Conservation (phyloP, 2,329 filamentous ascomycete species). For the Dendrostoma leiphaemia region DNA sequence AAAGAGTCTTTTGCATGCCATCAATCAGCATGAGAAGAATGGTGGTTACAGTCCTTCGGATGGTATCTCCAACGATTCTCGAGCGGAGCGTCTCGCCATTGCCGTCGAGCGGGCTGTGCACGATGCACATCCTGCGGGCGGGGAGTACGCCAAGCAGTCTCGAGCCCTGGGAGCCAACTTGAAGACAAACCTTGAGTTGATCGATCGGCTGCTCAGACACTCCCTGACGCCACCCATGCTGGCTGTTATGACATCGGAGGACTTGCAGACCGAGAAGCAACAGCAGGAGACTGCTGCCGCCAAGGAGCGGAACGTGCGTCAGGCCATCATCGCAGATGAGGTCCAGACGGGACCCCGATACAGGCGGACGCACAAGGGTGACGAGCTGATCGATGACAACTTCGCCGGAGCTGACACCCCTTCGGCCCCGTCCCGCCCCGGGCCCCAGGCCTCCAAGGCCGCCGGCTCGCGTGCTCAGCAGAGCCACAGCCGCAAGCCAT, state of each 20-base stretch:
- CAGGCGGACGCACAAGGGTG: slow-evolving; percentile 89
- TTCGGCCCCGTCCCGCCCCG: slow-evolving; percentile 31
- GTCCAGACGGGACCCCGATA: slow-evolving; percentile 66
- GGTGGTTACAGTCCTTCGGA: slow-evolving; percentile 61
- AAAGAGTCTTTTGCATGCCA: slow-evolving; percentile 65
- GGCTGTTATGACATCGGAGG: slow-evolving; percentile 83
- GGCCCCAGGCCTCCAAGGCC: slow-evolving; percentile 13
- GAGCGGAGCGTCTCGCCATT: slow-evolving; percentile 70
- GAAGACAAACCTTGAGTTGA: slow-evolving; percentile 80
- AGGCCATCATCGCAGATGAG: slow-evolving; percentile 78
- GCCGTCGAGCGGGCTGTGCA: slow-evolving; percentile 74
- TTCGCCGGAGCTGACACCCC: slow-evolving; percentile 34
- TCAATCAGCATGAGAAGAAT: slow-evolving; percentile 66
- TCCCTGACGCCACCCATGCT: slow-evolving; percentile 72
- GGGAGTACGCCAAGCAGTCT: slow-evolving; percentile 61
- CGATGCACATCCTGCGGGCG: slow-evolving; percentile 51
- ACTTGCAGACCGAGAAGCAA: slow-evolving; percentile 89
- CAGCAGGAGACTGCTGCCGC: slow-evolving; percentile 75
- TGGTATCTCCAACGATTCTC: slow-evolving; percentile 59
- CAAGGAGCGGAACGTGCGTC: slow-evolving; percentile 75
- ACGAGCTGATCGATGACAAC: slow-evolving; percentile 75
- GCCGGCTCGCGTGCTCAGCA: slow-evolving; percentile 3
- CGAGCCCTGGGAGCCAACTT: slow-evolving; percentile 81
- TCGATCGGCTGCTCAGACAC: slow-evolving; percentile 70
- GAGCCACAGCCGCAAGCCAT: slow-evolving; percentile 16